Base-by-base conservation (phyloP, 495 filamentous ascomycete species). In the Penicillium cosmopolitanum region DNA sequence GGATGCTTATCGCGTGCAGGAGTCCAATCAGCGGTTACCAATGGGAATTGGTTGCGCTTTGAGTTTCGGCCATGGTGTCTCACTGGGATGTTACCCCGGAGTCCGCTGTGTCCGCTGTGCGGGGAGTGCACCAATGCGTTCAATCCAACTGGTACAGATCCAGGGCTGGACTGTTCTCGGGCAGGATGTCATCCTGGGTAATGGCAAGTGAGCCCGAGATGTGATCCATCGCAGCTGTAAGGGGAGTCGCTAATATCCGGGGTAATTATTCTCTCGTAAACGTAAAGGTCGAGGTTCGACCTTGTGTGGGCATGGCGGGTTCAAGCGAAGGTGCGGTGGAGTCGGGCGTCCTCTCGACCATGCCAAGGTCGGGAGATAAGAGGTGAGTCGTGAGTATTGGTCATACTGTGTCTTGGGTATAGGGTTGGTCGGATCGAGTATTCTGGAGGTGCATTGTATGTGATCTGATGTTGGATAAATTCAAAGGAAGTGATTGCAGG, bases 211-310 rank as follows among this genome's bases (percentile, higher is more conserved):
- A 48, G 46, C 21, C 46, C 46, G 46, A 48, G 46, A 10, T 48
- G 19, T 10, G 46, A 23, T 23, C 46, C 46, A 28, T 23, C 43
- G 19, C 7, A 23, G 18, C 19, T 48, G 46, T 13, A 33, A 33
- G 21, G 42, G 36, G 42, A 44, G 42, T 44, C n/a, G 42, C 42
- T 48, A 48, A 48, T 48, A 48, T 71, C 67, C 47, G 67, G 67
- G 66, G 66, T 71, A 71, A 70, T 66, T 68, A 56, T 44, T 66
- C 63, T 71, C 68, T 71, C 68, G 68, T 70, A 70, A 69, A 23
- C 28, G 28, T 31, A 31, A 31, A 31, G 8, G 28, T 31, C 6
- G 28, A 31, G 8, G 28, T 31, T 31, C 28, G 28, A 31, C 28
- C 28, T 31, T 9, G 28, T 31, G 28, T 31, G 55, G 46, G 9